These are phyloP conservation scores for Naganishia antarctica DNA, from an alignment of 768 basidiomycete species.

Conservation along the genomic window DNA sequence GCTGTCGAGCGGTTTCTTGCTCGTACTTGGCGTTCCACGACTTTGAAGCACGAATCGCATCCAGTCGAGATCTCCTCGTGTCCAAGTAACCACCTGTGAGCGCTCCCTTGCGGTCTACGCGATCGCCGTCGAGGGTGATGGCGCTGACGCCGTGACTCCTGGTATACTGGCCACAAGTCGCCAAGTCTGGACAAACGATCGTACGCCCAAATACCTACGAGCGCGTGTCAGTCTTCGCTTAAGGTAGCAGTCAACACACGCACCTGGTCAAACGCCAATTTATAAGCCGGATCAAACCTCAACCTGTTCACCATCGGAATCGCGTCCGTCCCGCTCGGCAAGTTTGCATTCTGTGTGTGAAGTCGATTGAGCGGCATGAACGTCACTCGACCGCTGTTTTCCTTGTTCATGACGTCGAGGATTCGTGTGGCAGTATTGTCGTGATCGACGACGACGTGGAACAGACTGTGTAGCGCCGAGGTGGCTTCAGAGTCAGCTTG, in stretches of 20 bases:
- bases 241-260: neutral
- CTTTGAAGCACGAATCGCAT: slow-evolving; percentile 71
- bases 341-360: slow-evolving; percentile 67
- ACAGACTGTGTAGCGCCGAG: slow-evolving; percentile 72
- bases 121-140: slow-evolving; percentile 95
- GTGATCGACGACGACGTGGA: slow-evolving; percentile 96
- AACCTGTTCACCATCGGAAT: slow-evolving; percentile 71
- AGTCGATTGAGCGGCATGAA: slow-evolving; percentile 98
- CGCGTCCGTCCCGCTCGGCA: slow-evolving; percentile 51
- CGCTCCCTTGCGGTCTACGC: slow-evolving; percentile 91
- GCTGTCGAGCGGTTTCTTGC: slow-evolving; percentile 60
- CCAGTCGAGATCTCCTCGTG: slow-evolving; percentile 78
- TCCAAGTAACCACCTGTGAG: slow-evolving; percentile 96
- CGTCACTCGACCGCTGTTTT: slow-evolving; percentile 83
- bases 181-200: slow-evolving; percentile 87
- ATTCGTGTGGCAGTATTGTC: slow-evolving; percentile 86
- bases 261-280: slow-evolving; percentile 83
- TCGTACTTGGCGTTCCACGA: slow-evolving; percentile 70
- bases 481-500: slow-evolving; percentile 6
- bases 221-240: neutral
- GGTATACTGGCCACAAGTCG: slow-evolving; percentile 87
- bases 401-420: slow-evolving; percentile 88
- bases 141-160: slow-evolving; percentile 92
- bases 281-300: slow-evolving; percentile 63
- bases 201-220: slow-evolving; percentile 83